Percentiles rank a stretch among this genome's conserved stretches.
Evolutionary conservation across 2,329 filamentous ascomycete species (phyloP).

Genomic region (Apiospora pterosperma): DNA sequence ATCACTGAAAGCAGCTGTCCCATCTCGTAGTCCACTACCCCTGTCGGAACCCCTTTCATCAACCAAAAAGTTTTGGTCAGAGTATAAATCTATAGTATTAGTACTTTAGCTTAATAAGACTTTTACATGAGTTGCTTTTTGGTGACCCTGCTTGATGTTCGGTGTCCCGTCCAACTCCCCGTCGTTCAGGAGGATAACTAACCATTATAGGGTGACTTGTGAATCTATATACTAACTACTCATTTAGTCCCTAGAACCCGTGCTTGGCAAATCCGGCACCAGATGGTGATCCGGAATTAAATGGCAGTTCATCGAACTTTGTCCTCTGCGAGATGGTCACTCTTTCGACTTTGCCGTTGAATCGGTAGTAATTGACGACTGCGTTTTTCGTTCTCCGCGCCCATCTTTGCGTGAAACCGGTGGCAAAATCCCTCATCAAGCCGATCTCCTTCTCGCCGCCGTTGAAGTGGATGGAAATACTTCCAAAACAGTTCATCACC

Average conservation of each 20-base stretch:
- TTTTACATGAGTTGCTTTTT: not conserved
- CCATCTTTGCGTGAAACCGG: not conserved
- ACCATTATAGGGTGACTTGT: not conserved
- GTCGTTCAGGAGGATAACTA: not conserved
- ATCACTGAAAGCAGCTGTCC: too few species aligned
- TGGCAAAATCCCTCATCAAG: not conserved
- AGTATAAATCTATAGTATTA: not conserved
- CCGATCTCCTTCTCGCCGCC: not conserved
- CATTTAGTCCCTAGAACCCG: too few species aligned
- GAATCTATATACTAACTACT: not conserved
- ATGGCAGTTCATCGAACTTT: not conserved
- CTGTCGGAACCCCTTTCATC: too few species aligned
- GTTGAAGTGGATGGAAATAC: not conserved
- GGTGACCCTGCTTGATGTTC: not conserved
- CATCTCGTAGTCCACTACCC: too few species aligned
- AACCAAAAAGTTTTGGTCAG: too few species aligned
- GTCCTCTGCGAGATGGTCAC: not conserved
- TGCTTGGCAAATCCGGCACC: too few species aligned
- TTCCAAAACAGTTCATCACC: not conserved
- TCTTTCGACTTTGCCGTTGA: not conserved
- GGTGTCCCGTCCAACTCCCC: not conserved
- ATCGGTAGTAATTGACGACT: not conserved
- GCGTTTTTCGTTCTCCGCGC: not conserved
- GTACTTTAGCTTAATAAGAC: not conserved
- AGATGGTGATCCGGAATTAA: not conserved